A percentile compares a stretch with the other conserved stretches of the same genome.
Evolutionary conservation across 176 grass and related monocot genomes (phyloP).

Genomic region (Cenchrus purpureus): DNA sequence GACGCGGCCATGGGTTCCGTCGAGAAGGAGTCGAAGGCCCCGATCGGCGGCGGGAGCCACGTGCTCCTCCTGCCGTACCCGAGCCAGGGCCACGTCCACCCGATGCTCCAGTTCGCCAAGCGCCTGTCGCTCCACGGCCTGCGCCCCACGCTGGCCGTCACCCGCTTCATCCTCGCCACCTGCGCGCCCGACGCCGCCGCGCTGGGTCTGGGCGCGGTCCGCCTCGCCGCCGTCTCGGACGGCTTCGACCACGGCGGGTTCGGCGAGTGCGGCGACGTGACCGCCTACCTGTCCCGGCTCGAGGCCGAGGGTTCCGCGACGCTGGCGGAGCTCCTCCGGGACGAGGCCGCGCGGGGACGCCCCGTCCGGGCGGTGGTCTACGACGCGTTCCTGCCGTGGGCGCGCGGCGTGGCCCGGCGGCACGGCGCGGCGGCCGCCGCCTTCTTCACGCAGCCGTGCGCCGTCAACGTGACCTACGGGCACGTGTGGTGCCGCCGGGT

Average conservation of each 20-base stretch:
- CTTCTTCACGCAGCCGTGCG: constrained; percentile 82
- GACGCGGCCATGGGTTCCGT: neutral
- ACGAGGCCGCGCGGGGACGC: constrained; percentile 40
- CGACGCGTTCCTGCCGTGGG: constrained; percentile 79
- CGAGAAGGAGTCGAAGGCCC: neutral
- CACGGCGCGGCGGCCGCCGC: constrained; percentile 40
- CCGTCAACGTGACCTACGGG: constrained; percentile 55
- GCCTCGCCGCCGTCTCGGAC: constrained; percentile 69
- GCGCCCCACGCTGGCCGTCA: constrained; percentile 61
- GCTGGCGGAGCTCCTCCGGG: constrained; percentile 50
- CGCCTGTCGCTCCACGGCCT: constrained; percentile 59
- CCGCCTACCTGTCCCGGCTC: constrained; percentile 53
- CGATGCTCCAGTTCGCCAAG: constrained; percentile 84
- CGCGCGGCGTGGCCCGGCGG: constrained; percentile 31
- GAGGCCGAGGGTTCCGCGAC: constrained; percentile 55
- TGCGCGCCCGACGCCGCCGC: constrained; percentile 28
- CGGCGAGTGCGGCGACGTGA: constrained; percentile 34
- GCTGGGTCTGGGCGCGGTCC: constrained; percentile 4
- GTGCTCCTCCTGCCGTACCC: constrained; percentile 75
- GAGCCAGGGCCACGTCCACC: constrained; percentile 87
- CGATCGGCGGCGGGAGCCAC: neutral
- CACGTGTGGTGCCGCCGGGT: constrained; percentile 48
- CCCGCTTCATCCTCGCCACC: constrained; percentile 56
- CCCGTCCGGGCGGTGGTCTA: constrained; percentile 61
- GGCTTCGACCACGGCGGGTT: constrained; percentile 59